phyloP scores from a whole-genome alignment of 2,329 filamentous ascomycete genomes.

The Arthrobotrys sinensis region DNA sequence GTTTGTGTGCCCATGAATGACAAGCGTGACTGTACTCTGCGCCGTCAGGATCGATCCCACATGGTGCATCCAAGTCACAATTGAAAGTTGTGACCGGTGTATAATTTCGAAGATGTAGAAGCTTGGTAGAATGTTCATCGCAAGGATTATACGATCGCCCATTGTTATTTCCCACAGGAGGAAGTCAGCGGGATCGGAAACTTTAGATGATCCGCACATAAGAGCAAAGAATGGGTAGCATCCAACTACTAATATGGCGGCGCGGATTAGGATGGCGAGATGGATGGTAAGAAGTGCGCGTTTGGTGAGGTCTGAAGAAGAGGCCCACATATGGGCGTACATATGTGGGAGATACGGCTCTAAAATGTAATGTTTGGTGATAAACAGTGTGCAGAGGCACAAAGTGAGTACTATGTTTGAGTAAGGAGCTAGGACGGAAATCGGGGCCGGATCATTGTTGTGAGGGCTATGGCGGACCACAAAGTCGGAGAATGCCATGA shows the following conservation, averaged over 20 bases:
- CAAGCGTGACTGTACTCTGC: constrained; percentile 2
- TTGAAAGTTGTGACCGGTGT: constrained; percentile 7
- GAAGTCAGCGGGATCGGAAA: neutral
- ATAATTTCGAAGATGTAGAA: constrained; percentile 18
- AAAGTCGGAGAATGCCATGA: neutral
- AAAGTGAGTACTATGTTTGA: constrained; percentile 2
- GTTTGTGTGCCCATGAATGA: neutral
- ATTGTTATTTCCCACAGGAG: neutral
- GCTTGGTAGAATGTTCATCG: constrained; percentile 1
- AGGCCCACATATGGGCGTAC: constrained; percentile 8
- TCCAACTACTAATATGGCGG: neutral
- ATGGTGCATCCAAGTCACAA: constrained; percentile 16
- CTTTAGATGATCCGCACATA: neutral
- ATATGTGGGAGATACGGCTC: constrained; percentile 17
- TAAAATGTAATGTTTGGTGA: neutral
- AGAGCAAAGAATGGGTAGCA: neutral
- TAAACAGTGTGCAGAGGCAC: neutral
- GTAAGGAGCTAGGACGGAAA: constrained; percentile 1
- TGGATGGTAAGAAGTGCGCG: constrained; percentile 13
- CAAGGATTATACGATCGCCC: neutral
- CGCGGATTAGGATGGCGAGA: neutral
- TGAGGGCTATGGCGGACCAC: constrained; percentile 6
- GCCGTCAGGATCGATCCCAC: constrained; percentile 2
- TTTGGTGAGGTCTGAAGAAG: neutral
- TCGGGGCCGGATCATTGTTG: constrained; percentile 16